Base-by-base conservation (phyloP, 495 filamentous ascomycete species). In the Aspergillus kassunensis region DNA sequence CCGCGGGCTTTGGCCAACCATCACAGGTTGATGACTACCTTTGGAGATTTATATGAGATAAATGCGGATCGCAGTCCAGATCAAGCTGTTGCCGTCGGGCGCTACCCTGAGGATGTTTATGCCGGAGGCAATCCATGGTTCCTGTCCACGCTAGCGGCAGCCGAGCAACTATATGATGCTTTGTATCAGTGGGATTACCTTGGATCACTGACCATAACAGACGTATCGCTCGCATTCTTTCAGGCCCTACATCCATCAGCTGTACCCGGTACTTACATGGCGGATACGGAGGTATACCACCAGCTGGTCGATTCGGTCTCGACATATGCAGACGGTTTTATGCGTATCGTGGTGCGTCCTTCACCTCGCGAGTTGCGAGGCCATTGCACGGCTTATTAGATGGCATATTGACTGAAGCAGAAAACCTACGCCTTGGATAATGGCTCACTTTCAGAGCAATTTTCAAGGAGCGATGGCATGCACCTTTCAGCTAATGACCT, bases 51-150 rank as follows among this genome's bases (percentile, higher is more conserved):
- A 34, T 87, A 85, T 59, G 51, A 59, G n/a, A 66, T 87, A 59
- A 87, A 87, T 70, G 75, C 73, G 8, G 71, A 67, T 4, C 66
- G 65, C 11, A 44, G 56, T 6, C 48, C 54, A 1, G 67, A 67
- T 11, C 27, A 65, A 6, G 83, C 83, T 8, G 74, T 84, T 25
- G 81, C 85, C 13, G 75, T 88, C n/a, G 87, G 87, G 48, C 71
- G 87, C 10, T 90, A 90, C 63, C 66, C 83, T 2, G 84, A 87
- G 56, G 87, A 90, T 51, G 57, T 67, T 0, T 90, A 88, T 65
- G 85, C 82, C 54, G 77, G 80, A 52, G 85, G 83, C 15, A 84
- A 86, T 64, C 82, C 82, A 3, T 86, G 83, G 84, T 86, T 83
- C 55, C 72, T 88, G 8, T 71, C 72, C 55, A 87, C 82, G 1